A percentile compares a stretch with the other conserved stretches of the same genome.
Conservation (phyloP, 768 basidiomycete species). For the Hortiboletus flavorubellus region DNA sequence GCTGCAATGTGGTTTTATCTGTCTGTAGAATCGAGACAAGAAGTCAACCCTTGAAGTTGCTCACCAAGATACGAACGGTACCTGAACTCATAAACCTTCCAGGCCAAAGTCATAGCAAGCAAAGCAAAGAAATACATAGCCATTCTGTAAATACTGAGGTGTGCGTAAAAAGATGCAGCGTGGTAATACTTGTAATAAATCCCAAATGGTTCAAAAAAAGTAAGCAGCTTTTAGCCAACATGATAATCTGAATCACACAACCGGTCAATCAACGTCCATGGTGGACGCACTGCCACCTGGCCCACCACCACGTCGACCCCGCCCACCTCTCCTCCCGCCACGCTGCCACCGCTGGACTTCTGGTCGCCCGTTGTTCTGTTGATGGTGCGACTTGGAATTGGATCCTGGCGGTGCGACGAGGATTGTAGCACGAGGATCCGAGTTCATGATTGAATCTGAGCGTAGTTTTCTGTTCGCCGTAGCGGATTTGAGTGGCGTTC, state of each 20-base stretch:
- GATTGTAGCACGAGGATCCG: slow-evolving; percentile 63
- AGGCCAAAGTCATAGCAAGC: not conserved
- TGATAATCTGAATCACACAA: not conserved
- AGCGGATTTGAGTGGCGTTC: not conserved
- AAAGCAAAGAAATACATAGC: slow-evolving; percentile 19
- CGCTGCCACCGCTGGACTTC: slow-evolving; percentile 29
- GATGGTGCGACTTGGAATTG: slow-evolving; percentile 50
- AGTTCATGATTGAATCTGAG: slow-evolving; percentile 65
- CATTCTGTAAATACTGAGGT: slow-evolving; percentile 27
- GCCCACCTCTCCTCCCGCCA: slow-evolving; percentile 22
- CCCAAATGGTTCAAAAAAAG: slow-evolving; percentile 6
- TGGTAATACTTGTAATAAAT: slow-evolving; percentile 13
- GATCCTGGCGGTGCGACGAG: slow-evolving; percentile 67
- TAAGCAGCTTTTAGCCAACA: slow-evolving; percentile 9
- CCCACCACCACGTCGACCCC: slow-evolving; percentile 25
- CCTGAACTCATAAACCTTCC: not conserved
- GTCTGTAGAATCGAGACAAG: not conserved
- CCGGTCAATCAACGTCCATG: slow-evolving; percentile 30
- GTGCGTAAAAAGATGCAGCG: slow-evolving; percentile 17
- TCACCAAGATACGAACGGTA: no score
- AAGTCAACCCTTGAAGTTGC: not conserved
- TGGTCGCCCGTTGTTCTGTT: slow-evolving; percentile 22
- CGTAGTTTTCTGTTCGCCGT: slow-evolving; percentile 68
- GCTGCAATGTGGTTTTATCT: not conserved
- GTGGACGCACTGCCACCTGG: slow-evolving; percentile 9